A percentile compares a stretch with the other conserved stretches of the same genome.
phyloP scores from a whole-genome alignment of 371 early-diverging fungal genomes.

The Haplosporangium sp. region DNA sequence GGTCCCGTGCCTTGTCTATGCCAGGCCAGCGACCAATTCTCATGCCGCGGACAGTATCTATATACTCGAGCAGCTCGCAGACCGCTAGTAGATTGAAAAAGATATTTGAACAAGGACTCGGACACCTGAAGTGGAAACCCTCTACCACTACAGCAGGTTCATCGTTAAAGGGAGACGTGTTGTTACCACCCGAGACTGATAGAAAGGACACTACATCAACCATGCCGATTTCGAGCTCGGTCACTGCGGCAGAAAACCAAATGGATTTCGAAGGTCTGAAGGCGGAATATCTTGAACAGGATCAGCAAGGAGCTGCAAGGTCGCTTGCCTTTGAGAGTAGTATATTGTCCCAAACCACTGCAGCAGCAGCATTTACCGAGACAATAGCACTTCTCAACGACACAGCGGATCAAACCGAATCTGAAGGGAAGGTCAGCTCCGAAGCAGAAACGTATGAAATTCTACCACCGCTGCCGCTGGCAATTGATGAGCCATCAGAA shows the following conservation, averaged over 20 bases:
- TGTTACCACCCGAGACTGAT: slow-evolving; percentile 1
- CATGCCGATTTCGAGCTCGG: background rate
- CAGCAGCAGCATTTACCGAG: too few species aligned
- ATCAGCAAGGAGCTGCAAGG: too few species aligned
- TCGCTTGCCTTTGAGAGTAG: too few species aligned
- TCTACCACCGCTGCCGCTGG: background rate
- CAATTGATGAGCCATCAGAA: background rate
- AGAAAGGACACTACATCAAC: background rate
- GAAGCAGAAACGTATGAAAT: too few species aligned
- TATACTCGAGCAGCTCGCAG: slow-evolving; percentile 53
- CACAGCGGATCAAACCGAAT: too few species aligned
- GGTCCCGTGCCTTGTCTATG: slow-evolving; percentile 46
- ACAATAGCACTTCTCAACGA: too few species aligned
- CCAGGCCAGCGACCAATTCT: slow-evolving; percentile 44
- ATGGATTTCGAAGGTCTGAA: too few species aligned
- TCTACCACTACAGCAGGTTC: slow-evolving; percentile 3
- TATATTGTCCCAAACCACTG: too few species aligned
- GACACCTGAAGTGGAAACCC: slow-evolving; percentile 35
- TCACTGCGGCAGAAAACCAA: background rate
- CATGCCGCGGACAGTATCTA: slow-evolving; percentile 51
- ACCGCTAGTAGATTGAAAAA: slow-evolving; percentile 40
- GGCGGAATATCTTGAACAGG: too few species aligned
- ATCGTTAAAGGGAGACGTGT: background rate
- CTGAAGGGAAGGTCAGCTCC: too few species aligned
- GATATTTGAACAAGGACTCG: slow-evolving; percentile 48